Base-by-base conservation (phyloP, 2,329 filamentous ascomycete species). In the Rutstroemia sp. region DNA sequence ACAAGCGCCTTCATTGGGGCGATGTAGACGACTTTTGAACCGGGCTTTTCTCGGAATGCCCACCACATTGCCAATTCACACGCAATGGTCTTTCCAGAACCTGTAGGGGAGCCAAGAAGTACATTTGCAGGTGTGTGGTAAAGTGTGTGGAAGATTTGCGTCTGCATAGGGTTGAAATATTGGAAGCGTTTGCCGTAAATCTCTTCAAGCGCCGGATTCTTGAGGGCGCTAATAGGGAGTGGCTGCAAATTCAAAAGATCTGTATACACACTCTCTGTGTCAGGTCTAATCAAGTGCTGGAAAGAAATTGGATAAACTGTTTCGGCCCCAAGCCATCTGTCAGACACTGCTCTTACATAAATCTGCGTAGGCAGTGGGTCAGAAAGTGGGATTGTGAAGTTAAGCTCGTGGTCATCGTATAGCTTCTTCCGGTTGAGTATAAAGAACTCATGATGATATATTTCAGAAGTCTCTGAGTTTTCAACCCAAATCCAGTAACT, bases 401-500 rank as follows among this genome's bases (percentile, higher is more conserved):
- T 96, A 48, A 99, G 81, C 72, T 99, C 94, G 65, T 99, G 94
- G n/a, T 94, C 89, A 69, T 97, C 92, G 63, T 95, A 83, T 2
- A 99, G 78, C 76, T 96, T 96, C 71, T 83, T 89, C 61, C 91
- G 81, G 60, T 84, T 95, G 5, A 99, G 78, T 56, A 99, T 94
- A 73, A 99, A 97, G 72, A 87, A 96, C 70, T 99, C 94, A 62
- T 97, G 89, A 66, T 99, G 94, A 66, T 96, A 97, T 42, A 99
- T 97, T 71, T 97, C 92, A 0, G 90, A 92, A 0, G 92, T 96
- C 65, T 97, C 94, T 0, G 92, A 96, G 69, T 97, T 96, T 71
- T 99, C 94, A 3, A 99, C 92, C 95, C 94, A 99, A 57, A 99
- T 87, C 81, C 95, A 99, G 73, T 95, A 99, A 4, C 92, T 92